Evolutionary conservation across 108 stramenopile species (phyloP).

Genomic region (Skeletonema menzelii): DNA sequence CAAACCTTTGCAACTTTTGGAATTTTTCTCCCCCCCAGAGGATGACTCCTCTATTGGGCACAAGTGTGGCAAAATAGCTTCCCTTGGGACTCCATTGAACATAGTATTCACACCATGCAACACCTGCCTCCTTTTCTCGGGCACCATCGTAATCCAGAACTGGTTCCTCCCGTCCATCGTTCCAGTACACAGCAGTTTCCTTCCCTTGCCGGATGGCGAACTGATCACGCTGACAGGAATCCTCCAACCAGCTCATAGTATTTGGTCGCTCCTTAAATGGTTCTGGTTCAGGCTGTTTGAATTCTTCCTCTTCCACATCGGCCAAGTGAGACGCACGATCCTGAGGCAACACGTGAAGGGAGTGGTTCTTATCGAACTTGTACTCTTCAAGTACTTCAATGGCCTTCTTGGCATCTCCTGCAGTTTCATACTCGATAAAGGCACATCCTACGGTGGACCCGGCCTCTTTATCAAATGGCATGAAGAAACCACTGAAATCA

Average conservation of each 20-base stretch:
- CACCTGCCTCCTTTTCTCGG: constrained; percentile 94
- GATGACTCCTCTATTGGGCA: constrained; percentile 91
- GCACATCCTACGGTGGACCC: constrained; percentile 85
- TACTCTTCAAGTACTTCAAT: constrained; percentile 91
- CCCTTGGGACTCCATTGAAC: constrained; percentile 95
- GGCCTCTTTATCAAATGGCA: constrained; percentile 67
- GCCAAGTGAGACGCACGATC: constrained; percentile 64
- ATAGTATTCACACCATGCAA: constrained; percentile 93
- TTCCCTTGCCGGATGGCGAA: constrained; percentile 91
- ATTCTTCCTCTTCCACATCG: constrained; percentile 57
- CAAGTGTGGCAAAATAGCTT: constrained; percentile 89
- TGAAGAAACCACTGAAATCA: constrained; percentile 57
- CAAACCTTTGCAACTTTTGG: constrained; percentile 88
- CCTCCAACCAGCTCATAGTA: constrained; percentile 89
- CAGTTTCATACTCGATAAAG: constrained; percentile 88
- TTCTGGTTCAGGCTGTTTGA: constrained; percentile 74
- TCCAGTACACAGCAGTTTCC: constrained; percentile 93
- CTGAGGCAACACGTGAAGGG: constrained; percentile 71
- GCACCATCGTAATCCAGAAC: constrained; percentile 92
- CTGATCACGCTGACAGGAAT: constrained; percentile 90
- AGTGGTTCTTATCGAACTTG: constrained; percentile 93
- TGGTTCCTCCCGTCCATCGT: constrained; percentile 79
- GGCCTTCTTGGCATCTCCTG: constrained; percentile 90
- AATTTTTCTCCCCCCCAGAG: constrained; percentile 93
- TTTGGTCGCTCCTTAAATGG: constrained; percentile 88